Evolutionary conservation across 129 eudicot genomes (phyloP).

Genomic region (Oenanthe sinensis): DNA sequence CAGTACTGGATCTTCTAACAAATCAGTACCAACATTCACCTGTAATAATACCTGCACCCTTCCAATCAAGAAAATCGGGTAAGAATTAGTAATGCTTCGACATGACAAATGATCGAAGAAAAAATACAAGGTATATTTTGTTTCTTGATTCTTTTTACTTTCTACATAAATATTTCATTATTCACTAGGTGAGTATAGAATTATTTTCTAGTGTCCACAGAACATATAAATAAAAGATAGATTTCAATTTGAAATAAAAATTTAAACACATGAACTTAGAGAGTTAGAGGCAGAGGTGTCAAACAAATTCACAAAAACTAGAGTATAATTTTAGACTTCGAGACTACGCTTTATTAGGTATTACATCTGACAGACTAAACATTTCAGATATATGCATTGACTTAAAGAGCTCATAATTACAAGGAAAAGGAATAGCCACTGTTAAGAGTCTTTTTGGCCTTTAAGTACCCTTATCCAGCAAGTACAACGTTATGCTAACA

Average conservation of each 20-base stretch:
- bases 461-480: not conserved
- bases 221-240: not conserved
- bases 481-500: not conserved
- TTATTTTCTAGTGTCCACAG: not conserved
- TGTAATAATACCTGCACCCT: conserved; percentile 99
- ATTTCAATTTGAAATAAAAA: not conserved
- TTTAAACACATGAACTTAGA: not conserved
- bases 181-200: not conserved
- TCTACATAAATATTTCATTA: not conserved
- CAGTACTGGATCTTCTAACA: conserved; percentile 58
- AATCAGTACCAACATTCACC: conserved; percentile 69
- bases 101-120: not conserved
- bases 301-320: not conserved
- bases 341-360: not conserved
- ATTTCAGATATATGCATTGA: no score
- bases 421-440: not conserved
- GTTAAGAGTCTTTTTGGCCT: not conserved
- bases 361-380: no score
- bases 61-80: conserved; percentile 68
- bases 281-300: not conserved
- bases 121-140: not conserved
- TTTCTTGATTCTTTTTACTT: not conserved
- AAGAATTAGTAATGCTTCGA: conserved; percentile 28
- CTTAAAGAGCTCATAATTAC: no score
- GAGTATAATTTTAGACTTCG: not conserved